Conservation (phyloP, 371 early-diverging fungal genomes). For the Haplosporangium sp. region DNA sequence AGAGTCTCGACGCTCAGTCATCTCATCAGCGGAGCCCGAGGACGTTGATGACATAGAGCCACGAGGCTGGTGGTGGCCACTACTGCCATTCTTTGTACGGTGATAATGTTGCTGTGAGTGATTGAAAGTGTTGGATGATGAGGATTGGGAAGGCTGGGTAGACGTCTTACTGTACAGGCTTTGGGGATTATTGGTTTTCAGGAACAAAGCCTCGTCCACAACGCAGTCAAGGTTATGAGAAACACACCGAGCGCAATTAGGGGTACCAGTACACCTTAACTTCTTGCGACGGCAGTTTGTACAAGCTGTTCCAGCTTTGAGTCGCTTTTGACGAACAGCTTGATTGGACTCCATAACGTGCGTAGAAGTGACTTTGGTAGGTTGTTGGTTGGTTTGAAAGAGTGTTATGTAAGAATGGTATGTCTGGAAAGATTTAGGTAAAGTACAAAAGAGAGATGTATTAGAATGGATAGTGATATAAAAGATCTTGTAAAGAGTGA, state of each 20-base stretch:
- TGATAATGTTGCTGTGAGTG: constrained; percentile 16
- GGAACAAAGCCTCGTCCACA: constrained; percentile 52
- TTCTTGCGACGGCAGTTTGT: constrained; percentile 56
- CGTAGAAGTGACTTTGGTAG: not conserved
- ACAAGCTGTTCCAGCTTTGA: constrained; percentile 54
- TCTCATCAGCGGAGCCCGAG: constrained; percentile 37
- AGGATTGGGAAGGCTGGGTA: constrained; percentile 11
- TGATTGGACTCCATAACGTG: constrained; percentile 14
- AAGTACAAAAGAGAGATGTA: not conserved
- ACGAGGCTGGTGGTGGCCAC: constrained; percentile 2
- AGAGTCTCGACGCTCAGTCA: constrained; percentile 23
- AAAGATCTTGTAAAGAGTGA: not conserved
- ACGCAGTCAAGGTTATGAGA: constrained; percentile 51
- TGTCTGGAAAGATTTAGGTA: not conserved
- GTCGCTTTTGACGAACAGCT: constrained; percentile 49
- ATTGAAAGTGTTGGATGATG: constrained; percentile 11
- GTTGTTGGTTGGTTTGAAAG: not conserved
- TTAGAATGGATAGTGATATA: not conserved
- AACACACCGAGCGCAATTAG: constrained; percentile 49
- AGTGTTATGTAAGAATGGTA: not conserved
- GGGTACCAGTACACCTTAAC: constrained; percentile 51
- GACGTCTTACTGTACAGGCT: constrained; percentile 18
- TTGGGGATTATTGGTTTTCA: constrained; percentile 43
- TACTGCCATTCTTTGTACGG: constrained; percentile 13
- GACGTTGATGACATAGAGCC: constrained; percentile 39